Percentiles rank a stretch among this genome's conserved stretches.
These are phyloP conservation scores for Pinus tabuliformis DNA, from an alignment of 75 land plant species.

Conservation along the genomic window DNA sequence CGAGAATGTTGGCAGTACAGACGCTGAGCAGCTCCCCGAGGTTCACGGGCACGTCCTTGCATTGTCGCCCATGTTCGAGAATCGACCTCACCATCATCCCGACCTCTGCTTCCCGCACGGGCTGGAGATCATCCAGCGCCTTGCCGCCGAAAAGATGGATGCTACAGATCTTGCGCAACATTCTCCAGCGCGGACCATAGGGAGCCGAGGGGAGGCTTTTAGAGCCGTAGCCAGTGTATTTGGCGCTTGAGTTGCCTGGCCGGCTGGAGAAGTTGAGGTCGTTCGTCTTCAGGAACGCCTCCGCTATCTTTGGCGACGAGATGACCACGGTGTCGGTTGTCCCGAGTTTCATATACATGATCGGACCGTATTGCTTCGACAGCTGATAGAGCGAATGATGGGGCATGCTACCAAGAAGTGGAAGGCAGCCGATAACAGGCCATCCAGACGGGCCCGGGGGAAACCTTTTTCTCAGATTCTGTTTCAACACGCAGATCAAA, in stretches of 20 bases:
- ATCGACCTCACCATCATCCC: conserved; percentile 13
- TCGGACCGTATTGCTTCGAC: conserved; percentile 58
- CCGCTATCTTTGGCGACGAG: conserved; percentile 50
- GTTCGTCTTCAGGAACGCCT: conserved; percentile 51
- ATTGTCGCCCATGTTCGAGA: not conserved
- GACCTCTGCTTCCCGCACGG: conserved; percentile 39
- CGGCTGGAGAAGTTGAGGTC: conserved; percentile 61
- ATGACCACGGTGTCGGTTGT: conserved; percentile 58
- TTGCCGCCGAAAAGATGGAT: conserved; percentile 63
- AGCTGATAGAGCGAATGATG: conserved; percentile 55
- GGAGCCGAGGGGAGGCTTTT: conserved; percentile 59
- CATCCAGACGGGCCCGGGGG: conserved; percentile 73
- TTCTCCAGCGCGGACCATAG: conserved; percentile 67
- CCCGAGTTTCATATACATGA: conserved; percentile 65
- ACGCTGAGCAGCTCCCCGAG: conserved; percentile 34
- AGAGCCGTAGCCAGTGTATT: conserved; percentile 54
- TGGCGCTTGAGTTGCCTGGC: conserved; percentile 62
- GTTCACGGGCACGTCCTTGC: conserved; percentile 19
- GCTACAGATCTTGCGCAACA: conserved; percentile 42
- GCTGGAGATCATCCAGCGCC: conserved; percentile 55
- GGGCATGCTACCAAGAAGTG: conserved; percentile 60
- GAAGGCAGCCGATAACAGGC: conserved; percentile 76
- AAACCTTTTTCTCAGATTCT: not conserved
- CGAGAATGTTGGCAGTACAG: conserved; percentile 20
- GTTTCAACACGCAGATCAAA: not conserved